phyloP scores from a whole-genome alignment of 139 green algal genomes.

The Gonium pectorale region DNA sequence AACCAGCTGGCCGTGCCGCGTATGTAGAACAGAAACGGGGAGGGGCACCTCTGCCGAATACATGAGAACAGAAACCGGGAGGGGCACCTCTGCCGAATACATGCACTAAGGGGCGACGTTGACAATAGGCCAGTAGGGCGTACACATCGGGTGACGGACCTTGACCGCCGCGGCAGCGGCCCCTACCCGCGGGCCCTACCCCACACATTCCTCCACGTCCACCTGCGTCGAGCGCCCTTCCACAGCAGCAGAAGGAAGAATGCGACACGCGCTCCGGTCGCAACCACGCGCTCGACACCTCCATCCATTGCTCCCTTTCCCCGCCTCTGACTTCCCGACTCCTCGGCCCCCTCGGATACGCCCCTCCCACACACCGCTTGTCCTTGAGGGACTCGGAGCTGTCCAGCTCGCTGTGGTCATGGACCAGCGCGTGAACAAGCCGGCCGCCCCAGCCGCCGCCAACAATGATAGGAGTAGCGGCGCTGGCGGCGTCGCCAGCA shows the following conservation, averaged over 20 bases:
- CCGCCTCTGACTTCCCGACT: conserved; percentile 1
- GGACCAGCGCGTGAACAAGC: conserved; percentile 58
- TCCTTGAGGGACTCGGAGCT: conserved; percentile 31
- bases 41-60: not conserved
- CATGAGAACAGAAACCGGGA: not conserved
- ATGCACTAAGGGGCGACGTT: too few relatives aligned
- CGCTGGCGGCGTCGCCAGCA: not conserved
- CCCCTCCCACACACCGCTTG: conserved; percentile 31
- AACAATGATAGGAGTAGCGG: not conserved
- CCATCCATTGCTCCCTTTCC: not conserved
- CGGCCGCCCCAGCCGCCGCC: conserved; percentile 36
- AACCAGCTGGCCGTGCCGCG: not conserved
- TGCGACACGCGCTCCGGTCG: too few relatives aligned
- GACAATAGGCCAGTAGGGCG: too few relatives aligned
- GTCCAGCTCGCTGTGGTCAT: conserved; percentile 63
- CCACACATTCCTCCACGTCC: not conserved
- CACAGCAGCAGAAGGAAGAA: not conserved
- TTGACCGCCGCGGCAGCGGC: too few relatives aligned
- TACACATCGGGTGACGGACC: too few relatives aligned
- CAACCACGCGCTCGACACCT: too few relatives aligned
- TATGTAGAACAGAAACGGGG: not conserved
- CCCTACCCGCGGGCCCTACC: not conserved
- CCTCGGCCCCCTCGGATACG: conserved; percentile 28
- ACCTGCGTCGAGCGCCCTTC: too few relatives aligned
- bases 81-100: not conserved